Evolutionary conservation across 2,329 filamentous ascomycete genomes (phyloP).

Genomic region (Triangularia setosa): DNA sequence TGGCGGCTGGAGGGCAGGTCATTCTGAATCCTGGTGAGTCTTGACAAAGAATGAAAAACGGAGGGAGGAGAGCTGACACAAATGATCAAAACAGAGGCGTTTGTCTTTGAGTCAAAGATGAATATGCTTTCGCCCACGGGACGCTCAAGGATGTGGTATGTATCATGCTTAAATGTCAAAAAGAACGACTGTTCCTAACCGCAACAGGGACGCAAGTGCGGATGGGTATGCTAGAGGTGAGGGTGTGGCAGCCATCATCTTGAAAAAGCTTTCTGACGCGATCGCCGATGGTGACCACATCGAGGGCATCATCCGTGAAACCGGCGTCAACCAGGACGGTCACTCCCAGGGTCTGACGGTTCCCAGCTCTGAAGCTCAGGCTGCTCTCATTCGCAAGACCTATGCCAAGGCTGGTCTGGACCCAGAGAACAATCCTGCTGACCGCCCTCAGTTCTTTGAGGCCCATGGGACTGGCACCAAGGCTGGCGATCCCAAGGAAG

Average conservation of each 20-base stretch:
- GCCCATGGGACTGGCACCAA: constrained; percentile 55
- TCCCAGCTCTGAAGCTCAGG: constrained; percentile 50
- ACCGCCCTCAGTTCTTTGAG: constrained; percentile 39
- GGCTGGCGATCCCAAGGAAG: constrained; percentile 55
- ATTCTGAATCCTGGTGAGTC: constrained; percentile 41
- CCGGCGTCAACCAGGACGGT: constrained; percentile 54
- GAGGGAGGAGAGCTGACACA: constrained; percentile 2
- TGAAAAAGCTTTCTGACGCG: constrained; percentile 56
- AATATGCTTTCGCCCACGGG: constrained; percentile 47
- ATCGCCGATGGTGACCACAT: constrained; percentile 53
- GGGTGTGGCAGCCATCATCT: constrained; percentile 50
- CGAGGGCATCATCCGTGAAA: constrained; percentile 47
- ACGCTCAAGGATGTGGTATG: constrained; percentile 33
- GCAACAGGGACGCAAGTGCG: not conserved
- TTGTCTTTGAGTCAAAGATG: constrained; percentile 52
- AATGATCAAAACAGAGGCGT: constrained; percentile 26
- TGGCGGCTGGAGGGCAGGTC: constrained; percentile 46
- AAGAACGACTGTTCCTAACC: no score
- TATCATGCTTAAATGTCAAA: no score
- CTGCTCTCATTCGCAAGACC: constrained; percentile 41
- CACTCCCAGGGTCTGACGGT: constrained; percentile 53
- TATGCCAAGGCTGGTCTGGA: constrained; percentile 40
- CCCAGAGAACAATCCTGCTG: constrained; percentile 32
- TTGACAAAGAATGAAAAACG: constrained; percentile 22
- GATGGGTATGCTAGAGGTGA: constrained; percentile 59